These are phyloP conservation scores for Phytophthora tentaculata DNA, from an alignment of 352 stramenopile genomes.

Conservation along the genomic window DNA sequence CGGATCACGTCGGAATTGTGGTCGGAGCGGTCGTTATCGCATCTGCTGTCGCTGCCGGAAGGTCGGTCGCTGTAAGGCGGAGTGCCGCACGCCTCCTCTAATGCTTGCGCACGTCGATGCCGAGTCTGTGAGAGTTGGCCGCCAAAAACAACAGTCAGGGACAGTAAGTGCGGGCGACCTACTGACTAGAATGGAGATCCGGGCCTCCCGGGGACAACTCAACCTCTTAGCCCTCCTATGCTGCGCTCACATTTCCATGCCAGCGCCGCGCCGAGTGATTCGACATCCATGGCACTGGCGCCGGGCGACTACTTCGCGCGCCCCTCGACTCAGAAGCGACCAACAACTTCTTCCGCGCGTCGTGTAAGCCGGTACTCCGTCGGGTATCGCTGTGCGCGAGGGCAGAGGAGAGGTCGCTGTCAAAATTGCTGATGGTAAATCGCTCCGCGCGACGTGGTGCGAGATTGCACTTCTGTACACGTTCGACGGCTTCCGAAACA, in stretches of 20 bases:
- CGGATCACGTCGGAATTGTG: no score
- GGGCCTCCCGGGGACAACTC: not conserved
- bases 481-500: no score
- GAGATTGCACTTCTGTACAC: not conserved
- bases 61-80: not conserved
- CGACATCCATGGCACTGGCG: constrained; percentile 9
- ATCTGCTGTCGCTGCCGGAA: not conserved
- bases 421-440: constrained; percentile 17
- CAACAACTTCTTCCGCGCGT: constrained; percentile 32
- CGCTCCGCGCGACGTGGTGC: constrained; percentile 1
- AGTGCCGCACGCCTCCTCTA: not conserved
- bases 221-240: constrained; percentile 11
- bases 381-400: no score
- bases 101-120: no score
- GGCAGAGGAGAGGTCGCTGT: constrained; percentile 12
- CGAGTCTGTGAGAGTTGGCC: not conserved
- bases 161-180: constrained; percentile 7
- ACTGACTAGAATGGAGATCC: constrained; percentile 7
- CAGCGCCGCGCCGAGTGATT: constrained; percentile 5
- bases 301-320: constrained; percentile 14
- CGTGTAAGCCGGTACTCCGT: not conserved
- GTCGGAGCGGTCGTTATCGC: not conserved
- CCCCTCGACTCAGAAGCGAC: constrained; percentile 32
- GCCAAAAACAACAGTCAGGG: not conserved
- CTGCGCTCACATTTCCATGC: constrained; percentile 11